Percentiles rank a stretch among this genome's conserved stretches.
Conservation (phyloP, 768 basidiomycete species). For the Collybia nuda region DNA sequence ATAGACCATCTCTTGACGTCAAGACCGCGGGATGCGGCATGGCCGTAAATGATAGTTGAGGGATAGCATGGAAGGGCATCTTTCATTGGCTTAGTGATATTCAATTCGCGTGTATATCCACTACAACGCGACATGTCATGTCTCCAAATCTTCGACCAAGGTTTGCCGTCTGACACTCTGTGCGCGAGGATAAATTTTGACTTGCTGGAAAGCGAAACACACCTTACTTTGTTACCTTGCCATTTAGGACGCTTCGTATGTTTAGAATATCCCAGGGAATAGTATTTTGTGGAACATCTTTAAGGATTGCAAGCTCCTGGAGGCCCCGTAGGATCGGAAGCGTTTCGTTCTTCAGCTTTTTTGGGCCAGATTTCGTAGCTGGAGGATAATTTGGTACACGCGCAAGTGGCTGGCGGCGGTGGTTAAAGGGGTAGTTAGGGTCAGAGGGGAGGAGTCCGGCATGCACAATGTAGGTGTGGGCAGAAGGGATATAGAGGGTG, state of each 20-base stretch:
- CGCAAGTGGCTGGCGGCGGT: slow-evolving; percentile 70
- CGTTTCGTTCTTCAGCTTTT: slow-evolving; percentile 11
- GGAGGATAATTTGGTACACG: slow-evolving; percentile 43
- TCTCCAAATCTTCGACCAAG: slow-evolving; percentile 82
- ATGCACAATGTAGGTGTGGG: slow-evolving; percentile 79
- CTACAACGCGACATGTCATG: slow-evolving; percentile 56
- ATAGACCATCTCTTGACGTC: slow-evolving; percentile 83
- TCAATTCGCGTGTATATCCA: slow-evolving; percentile 38
- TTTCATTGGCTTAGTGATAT: slow-evolving; percentile 17
- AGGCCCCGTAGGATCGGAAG: slow-evolving; percentile 40
- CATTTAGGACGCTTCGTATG: slow-evolving; percentile 57
- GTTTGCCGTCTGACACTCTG: slow-evolving; percentile 48
- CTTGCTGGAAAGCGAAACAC: not conserved
- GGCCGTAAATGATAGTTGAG: slow-evolving; percentile 83
- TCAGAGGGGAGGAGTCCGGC: slow-evolving; percentile 80
- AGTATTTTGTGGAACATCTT: slow-evolving; percentile 70
- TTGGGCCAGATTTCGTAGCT: slow-evolving; percentile 5
- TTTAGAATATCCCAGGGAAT: slow-evolving; percentile 79
- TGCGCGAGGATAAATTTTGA: not conserved
- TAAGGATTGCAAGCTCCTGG: slow-evolving; percentile 71
- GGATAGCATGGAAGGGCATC: slow-evolving; percentile 61
- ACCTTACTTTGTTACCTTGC: slow-evolving; percentile 42
- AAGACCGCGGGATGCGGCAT: slow-evolving; percentile 76
- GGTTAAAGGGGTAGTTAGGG: slow-evolving; percentile 47
- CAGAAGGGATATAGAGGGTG: slow-evolving; percentile 68